Conservation (phyloP, 345 rosid species). For the Lumnitzera littorea region DNA sequence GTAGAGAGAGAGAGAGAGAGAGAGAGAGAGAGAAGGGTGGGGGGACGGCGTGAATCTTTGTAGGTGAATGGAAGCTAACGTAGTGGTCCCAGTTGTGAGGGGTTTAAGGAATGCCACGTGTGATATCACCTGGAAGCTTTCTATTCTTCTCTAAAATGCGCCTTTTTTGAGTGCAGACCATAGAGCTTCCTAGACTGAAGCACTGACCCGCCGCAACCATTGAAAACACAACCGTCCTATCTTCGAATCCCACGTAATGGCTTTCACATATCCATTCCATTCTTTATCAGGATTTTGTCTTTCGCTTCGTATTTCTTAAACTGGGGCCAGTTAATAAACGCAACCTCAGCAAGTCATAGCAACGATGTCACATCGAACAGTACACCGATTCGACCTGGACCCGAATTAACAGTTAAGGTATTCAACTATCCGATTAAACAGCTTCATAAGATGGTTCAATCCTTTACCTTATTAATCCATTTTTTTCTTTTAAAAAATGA, state of each 20-base stretch:
- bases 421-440: no score
- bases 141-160: no score
- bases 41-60: conserved; percentile 47
- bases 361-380: no score
- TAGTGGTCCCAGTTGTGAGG: conserved; percentile 28
- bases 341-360: no score
- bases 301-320: neutral
- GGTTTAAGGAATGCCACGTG: conserved; percentile 27
- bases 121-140: neutral
- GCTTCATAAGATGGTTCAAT: no score
- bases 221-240: conserved; percentile 20
- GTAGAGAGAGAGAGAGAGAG: no score
- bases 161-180: no score
- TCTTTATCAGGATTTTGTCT: neutral
- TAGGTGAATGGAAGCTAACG: conserved; percentile 30
- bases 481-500: no score
- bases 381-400: no score
- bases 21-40: neutral
- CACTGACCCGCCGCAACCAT: conserved; percentile 38
- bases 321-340: no score
- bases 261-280: neutral
- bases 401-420: no score
- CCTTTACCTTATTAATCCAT: no score
- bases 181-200: conserved; percentile 15
- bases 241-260: conserved; percentile 4